Base-by-base conservation (phyloP, 73 alveolate genomes). In the Tetrahymena malaccensis region DNA sequence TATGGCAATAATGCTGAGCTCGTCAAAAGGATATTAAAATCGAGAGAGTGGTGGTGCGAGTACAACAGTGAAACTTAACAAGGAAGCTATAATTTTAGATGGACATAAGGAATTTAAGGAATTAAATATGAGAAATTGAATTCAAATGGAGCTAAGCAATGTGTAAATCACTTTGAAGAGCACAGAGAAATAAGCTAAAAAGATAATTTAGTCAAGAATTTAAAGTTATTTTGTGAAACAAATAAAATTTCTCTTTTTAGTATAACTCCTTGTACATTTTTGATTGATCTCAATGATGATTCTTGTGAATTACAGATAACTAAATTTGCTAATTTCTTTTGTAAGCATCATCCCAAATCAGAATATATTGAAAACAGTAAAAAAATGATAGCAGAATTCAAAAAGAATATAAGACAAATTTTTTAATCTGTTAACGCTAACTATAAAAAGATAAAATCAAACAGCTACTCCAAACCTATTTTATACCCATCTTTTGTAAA, bases 81-180 rank as follows among this genome's bases (percentile, higher is more conserved):
- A 70, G 89, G 89, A n/a, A 33, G 89, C 5, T 70, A 27, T 70
- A 85, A 95, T 44, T 95, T 95, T 31, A 85, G 89, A 37, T 95
- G 97, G 97, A 21, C 70, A 34, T 56, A 89, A 50, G 85, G 94
- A 4, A 70, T 34, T 40, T 50, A 85, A 89, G 97, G 97, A 15
- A 85, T 85, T 34, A 57, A 89, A 57, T 95, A 89, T 93, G 97
- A 95, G 93, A 95, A 84, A 93, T 35, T 95, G 35, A 33, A 70
- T 83, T 40, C 95, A 57, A 44, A 38, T 17, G 94, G 94, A 38
- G 22, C 70, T 21, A 89, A 95, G 33, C 34, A 43, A 22, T 55
- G 57, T 84, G 84, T 95, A 57, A 95, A 95, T 43, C 97, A 95
- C 35, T 95, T 95, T 85, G 97, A 95, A 85, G 93, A 85, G 55